Base-by-base conservation (phyloP, 2,329 filamentous ascomycete species). In the Metarhizium humberi region DNA sequence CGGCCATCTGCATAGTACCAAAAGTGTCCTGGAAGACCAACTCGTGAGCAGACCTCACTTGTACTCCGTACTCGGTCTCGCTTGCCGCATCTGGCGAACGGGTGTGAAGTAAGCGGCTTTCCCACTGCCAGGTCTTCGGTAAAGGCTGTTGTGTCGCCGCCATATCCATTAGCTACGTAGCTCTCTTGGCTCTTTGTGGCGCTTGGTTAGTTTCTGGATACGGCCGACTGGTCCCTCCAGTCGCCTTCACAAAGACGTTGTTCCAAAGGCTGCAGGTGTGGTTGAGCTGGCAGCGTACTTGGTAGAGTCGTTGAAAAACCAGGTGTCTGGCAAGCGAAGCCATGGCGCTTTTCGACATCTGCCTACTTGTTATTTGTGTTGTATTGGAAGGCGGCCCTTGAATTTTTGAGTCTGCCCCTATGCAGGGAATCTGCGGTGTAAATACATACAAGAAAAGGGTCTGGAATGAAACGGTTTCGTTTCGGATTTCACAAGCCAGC, bases 51-150 rank as follows among this genome's bases (percentile, higher is more conserved):
- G 25, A 34, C 32, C 10, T 34, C 7, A 11, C 32, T 34, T 34
- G 32, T 7, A 34, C 32, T 34, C 10, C 7, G 32, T 36, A 20
- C 42, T 20, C 16, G 45, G 36, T 42, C 43, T 20, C 25, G 29
- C 40, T 29, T 38, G 51, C 43, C 32, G 43, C n/a, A 32, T 13
- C n/a, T 16, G 16, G 42, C 30, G 47, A 38, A 55, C 40, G 42
- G 49, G 42, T 45, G 53, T 45, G 53, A 55, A 51, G 36, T 46
- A 51, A 40, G 40, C 11, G 53, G 42, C 42, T 38, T 40, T 48
- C n/a, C n/a, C 43, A 11, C 43, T 18, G 25, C 45, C 25, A 48
- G 7, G 20, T 30, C 45, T 30, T 48, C 6, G 34, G 38, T 54
- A 45, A 34, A 29, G 13, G 52, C 52, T 49, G 45, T 46, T 16